Base-by-base conservation (phyloP, 2,329 filamentous ascomycete genomes). In the Hypoxylon sp. region DNA sequence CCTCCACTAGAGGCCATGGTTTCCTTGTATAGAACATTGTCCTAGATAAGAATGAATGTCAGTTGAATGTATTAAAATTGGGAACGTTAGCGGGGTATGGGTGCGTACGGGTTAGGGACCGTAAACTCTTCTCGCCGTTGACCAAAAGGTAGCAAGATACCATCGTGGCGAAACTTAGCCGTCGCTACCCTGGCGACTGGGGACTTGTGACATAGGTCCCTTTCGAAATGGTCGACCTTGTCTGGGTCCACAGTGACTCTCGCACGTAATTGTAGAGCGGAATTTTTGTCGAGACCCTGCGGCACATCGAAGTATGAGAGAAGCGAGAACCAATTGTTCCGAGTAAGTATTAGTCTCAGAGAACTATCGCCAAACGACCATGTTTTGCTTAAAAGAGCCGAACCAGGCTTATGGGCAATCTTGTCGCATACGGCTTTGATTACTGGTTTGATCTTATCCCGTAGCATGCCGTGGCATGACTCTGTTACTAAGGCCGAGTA, bases 141-240 rank as follows among this genome's bases (percentile, higher is more conserved):
- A 6, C 69, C 58, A 46, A 71, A 73, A 1, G 71, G 71, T 7
- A 70, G 39, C 27, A 73, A 46, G 6, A 73, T 55, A 19, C 71
- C 64, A 24, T 72, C 69, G 1, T 58, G 11, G 2, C 50, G 52
- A 44, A 72, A 72, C 37, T 65, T 66, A 2, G 11, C 47, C 29
- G 44, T 52, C 7, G 39, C 53, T 10, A 70, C 29, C 35, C 54
- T 62, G 13, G 2, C 44, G 8, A 53, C 7, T 15, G 61, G 62
- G 6, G 56, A 29, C 13, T 56, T 66, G 13, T 21, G n/a, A 29
- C 47, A 63, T 29, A 62, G n/a, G 1, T 4, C 21, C 6, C 32
- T 32, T 13, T 65, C 39, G 6, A 50, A 19, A 27, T 51, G 48
- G 42, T 71, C 64, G 19, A 68, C 32, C 6, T 60, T 69, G 6